Evolutionary conservation across 768 basidiomycete genomes (phyloP), one percentile per base, ranked within the genome.

Genomic region (Mycena kentingensis): DNA sequence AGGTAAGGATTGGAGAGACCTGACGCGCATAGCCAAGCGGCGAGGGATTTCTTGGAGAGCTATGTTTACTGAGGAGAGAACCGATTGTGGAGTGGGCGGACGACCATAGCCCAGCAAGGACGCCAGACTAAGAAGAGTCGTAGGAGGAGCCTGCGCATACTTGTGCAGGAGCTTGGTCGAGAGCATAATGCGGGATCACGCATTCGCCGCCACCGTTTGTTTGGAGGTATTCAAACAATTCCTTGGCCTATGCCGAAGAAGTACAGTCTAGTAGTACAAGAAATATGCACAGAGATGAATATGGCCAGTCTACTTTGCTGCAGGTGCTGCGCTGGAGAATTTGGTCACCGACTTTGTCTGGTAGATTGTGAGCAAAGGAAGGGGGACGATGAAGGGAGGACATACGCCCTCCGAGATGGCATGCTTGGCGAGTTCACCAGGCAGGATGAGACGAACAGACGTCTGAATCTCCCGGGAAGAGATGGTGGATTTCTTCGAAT

Each of bases 391-490:
- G n/a, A n/a, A 22, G 7, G 16, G 11, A 13, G 7, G 43, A 18
- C 15, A 26, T 44, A 83, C 87, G 57, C 89, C 89, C 74, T 92
- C 90, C 6, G 88, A 90, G 73, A 91, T 90, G 62, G 90, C 90
- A 66, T 91, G 90, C 77, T 92, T 91, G 52, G 88, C 86, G 38
- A 92, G 79, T 69, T 90, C 89, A 73, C 88, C 90, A 47, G 89
- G 88, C 29, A 93, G 80, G 67, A 93, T 90, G 57, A 91, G 76
- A 51, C 90, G 82, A 32, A 92, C 90, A 29, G 83, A 78, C 1
- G 90, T 93, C 73, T 93, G 90, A 66, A 93, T 93, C 71, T 93
- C 90, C 46, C 90, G 87, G 36, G 88, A 90, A n/a, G 90, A 91
- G 70, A 93, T 91, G 15, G 90, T 93, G 3, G 89, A 90, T 76